Base-by-base conservation (phyloP, 495 filamentous ascomycete genomes). In the Neurospora pannonica region DNA sequence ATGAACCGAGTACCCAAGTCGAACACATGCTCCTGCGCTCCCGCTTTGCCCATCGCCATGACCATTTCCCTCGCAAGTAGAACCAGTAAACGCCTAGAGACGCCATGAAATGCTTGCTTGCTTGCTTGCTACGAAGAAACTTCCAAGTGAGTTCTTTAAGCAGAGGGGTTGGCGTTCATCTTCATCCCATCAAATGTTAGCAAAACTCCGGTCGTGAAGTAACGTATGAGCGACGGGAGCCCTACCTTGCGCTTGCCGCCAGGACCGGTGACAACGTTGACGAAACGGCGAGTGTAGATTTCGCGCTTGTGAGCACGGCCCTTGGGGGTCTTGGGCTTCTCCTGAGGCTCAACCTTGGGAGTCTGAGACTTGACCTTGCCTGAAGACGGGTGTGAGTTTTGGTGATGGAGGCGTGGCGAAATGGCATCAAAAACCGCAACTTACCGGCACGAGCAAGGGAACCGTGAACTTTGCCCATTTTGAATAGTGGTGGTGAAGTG, bases 401-500 rank as follows among this genome's bases (percentile, higher is more conserved):
- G 28, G 54, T 9, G 54, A 34, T 2, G 54, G 5, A 34, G 54
- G 28, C 28, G 6, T 62, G 54, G 54, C 28, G 6, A 62, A 28
- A 17, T 1, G 21, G 54, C 15, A 62, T 19, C 28, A 17, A 62
- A 15, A 34, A 19, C 3, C 34, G 28, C 11, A 62, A 62, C 81
- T 73, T 84, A 89, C 95, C 96, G 82, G 95, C 95, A 92, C 95
- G 95, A 84, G 95, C 95, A 86, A 98, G 92, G 48, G 92, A 94
- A 77, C 93, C 93, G 89, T 95, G 93, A 79, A 94, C 93, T 87
- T 95, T 95, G 85, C 93, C 93, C 93, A 95, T 95, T 82, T 84
- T 91, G 88, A 86, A 82, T 84, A 84, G 81, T 74, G 75, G 72
- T 60, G 46, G 31, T 71, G 73, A 42, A 37, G 10, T 24, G 73